phyloP scores from a whole-genome alignment of 2,329 filamentous ascomycete genomes.

The Seiridium unicorne region DNA sequence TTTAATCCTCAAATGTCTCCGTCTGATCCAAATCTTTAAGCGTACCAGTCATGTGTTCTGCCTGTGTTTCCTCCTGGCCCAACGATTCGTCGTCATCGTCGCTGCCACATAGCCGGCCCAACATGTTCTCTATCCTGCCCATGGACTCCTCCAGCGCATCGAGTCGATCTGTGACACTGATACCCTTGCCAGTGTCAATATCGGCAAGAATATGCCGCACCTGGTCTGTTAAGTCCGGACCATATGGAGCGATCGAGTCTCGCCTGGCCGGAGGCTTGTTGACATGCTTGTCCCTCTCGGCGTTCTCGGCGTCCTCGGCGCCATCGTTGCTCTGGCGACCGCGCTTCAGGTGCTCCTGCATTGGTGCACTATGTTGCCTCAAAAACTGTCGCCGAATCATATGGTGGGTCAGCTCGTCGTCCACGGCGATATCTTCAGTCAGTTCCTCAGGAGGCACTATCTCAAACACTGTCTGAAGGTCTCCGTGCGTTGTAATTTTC shows the following conservation, averaged over 20 bases:
- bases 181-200: conserved; percentile 43
- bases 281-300: conserved; percentile 11
- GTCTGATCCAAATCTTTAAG: neutral
- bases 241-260: conserved; percentile 55
- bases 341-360: conserved; percentile 17
- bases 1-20: conserved; percentile 1
- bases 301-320: conserved; percentile 9
- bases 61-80: conserved; percentile 22
- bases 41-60: conserved; percentile 17
- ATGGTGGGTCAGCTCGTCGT: conserved; percentile 58
- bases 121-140: conserved; percentile 45
- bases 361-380: conserved; percentile 37
- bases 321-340: conserved; percentile 4
- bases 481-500: conserved; percentile 68
- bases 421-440: conserved; percentile 54
- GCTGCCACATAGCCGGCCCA: conserved; percentile 34
- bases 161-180: conserved; percentile 42
- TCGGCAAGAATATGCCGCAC: conserved; percentile 48
- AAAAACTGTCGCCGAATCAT: conserved; percentile 57
- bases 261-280: conserved; percentile 40
- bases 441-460: conserved; percentile 64
- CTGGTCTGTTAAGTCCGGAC: conserved; percentile 45
- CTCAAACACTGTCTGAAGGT: conserved; percentile 72
- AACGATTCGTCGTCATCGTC: conserved; percentile 13
- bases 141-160: conserved; percentile 49